These are phyloP conservation scores for Apiotrichum veenhuisii DNA, from an alignment of 1,284 basidiomycete genomes.

Conservation along the genomic window DNA sequence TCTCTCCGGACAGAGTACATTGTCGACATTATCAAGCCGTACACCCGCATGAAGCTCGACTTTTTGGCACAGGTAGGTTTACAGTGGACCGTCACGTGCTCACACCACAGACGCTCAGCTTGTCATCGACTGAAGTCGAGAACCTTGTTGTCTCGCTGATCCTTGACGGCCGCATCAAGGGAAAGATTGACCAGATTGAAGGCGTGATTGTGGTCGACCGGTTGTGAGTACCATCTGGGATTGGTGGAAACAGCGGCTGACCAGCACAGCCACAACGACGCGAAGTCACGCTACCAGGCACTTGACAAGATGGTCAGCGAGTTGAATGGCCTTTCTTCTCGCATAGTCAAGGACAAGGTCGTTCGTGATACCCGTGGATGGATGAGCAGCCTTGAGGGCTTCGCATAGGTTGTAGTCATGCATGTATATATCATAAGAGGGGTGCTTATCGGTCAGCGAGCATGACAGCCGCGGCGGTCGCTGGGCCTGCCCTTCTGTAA, in stretches of 20 bases:
- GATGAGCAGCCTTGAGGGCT: conserved; percentile 20
- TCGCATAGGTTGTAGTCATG: conserved; percentile 20
- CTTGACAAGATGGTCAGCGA: conserved; percentile 76
- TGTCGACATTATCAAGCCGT: conserved; percentile 95
- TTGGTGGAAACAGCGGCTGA: neutral
- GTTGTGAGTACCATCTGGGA: conserved; percentile 57
- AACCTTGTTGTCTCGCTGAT: conserved; percentile 90
- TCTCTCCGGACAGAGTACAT: conserved; percentile 93
- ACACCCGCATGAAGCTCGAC: conserved; percentile 83
- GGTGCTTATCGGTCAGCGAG: neutral
- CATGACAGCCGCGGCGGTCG: no score
- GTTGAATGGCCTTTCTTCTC: conserved; percentile 53
- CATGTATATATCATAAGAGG: conserved; percentile 1
- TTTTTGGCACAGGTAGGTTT: conserved; percentile 78
- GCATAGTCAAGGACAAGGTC: conserved; percentile 35
- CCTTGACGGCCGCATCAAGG: conserved; percentile 89
- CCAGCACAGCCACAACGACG: conserved; percentile 65
- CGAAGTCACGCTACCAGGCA: conserved; percentile 76
- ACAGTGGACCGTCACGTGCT: neutral
- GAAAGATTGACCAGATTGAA: conserved; percentile 90
- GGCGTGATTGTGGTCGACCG: conserved; percentile 85
- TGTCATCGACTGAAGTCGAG: conserved; percentile 81
- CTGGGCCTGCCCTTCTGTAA: neutral
- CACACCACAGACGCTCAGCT: conserved; percentile 75
- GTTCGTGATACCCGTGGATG: conserved; percentile 16